A percentile compares a stretch with the other conserved stretches of the same genome.
These are phyloP conservation scores for Penstemon eatonii DNA, from an alignment of 257 asterid species.

Conservation along the genomic window DNA sequence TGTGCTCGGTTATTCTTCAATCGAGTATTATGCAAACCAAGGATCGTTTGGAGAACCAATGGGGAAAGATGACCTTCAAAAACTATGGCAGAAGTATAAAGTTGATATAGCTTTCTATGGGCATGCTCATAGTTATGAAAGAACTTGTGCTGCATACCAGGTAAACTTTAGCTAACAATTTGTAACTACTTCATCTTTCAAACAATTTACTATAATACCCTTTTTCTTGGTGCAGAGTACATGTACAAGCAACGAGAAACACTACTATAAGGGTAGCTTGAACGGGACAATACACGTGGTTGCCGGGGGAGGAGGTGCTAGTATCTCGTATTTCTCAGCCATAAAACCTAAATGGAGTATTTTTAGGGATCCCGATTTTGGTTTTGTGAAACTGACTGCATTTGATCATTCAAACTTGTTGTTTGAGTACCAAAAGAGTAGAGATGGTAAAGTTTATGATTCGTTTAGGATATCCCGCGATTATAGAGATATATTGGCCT, in stretches of 20 bases:
- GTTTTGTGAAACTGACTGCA: conserved; percentile 81
- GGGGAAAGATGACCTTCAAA: conserved; percentile 83
- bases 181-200: background rate
- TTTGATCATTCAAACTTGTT: conserved; percentile 76
- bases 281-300: conserved; percentile 93
- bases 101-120: conserved; percentile 81
- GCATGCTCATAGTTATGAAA: conserved; percentile 71
- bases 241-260: conserved; percentile 65
- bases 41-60: conserved; percentile 86
- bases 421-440: conserved; percentile 88
- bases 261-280: conserved; percentile 61
- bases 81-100: conserved; percentile 87
- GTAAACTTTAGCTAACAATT: conserved; percentile 28
- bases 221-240: conserved; percentile 47
- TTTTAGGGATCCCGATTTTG: conserved; percentile 68
- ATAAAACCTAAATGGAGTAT: conserved; percentile 76
- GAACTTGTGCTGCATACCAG: conserved; percentile 83
- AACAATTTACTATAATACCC: background rate
- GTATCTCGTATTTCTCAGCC: conserved; percentile 62
- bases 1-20: conserved; percentile 79
- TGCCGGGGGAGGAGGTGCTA: conserved; percentile 95
- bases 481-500: conserved; percentile 85
- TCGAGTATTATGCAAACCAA: conserved; percentile 41
- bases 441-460: conserved; percentile 78
- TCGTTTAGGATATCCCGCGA: conserved; percentile 79